These are phyloP conservation scores for Pascua sp. DNA, from an alignment of 1,284 basidiomycete species.

Conservation along the genomic window DNA sequence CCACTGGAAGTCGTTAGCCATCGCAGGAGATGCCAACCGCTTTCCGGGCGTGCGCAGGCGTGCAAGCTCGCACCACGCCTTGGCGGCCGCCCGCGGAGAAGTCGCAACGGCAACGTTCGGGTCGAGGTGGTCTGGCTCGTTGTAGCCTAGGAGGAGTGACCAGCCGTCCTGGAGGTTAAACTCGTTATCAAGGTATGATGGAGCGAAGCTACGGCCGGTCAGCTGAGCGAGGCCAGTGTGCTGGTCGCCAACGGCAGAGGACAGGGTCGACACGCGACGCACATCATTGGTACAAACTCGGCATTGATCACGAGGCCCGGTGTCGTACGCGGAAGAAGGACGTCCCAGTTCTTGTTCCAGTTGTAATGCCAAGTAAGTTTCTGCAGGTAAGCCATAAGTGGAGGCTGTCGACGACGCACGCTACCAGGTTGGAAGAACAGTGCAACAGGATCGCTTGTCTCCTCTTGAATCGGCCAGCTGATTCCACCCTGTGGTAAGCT, in stretches of 20 bases:
- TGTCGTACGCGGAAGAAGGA: conserved; percentile 30
- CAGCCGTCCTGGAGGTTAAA: conserved; percentile 27
- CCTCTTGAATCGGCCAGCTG: conserved; percentile 43
- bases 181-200: conserved; percentile 33
- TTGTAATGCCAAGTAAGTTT: conserved; percentile 45
- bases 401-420: conserved; percentile 16
- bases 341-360: conserved; percentile 46
- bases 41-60: conserved; percentile 22
- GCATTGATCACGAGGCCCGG: conserved; percentile 31
- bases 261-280: conserved; percentile 4
- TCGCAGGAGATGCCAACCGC: conserved; percentile 39
- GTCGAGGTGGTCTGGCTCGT: conserved; percentile 41
- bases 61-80: conserved; percentile 34
- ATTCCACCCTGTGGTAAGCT: conserved; percentile 31
- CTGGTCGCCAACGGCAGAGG: background rate
- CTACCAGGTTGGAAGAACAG: conserved; percentile 40
- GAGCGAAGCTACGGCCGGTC: conserved; percentile 31
- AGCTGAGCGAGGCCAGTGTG: background rate
- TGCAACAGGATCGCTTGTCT: conserved; percentile 36
- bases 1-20: conserved; percentile 35
- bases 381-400: background rate
- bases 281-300: conserved; percentile 48
- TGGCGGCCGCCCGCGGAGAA: conserved; percentile 11
- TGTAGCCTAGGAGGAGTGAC: conserved; percentile 38
- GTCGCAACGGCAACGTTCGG: conserved; percentile 23